Base-by-base conservation (phyloP, 768 basidiomycete species). In the Pleurotus giganteus region DNA sequence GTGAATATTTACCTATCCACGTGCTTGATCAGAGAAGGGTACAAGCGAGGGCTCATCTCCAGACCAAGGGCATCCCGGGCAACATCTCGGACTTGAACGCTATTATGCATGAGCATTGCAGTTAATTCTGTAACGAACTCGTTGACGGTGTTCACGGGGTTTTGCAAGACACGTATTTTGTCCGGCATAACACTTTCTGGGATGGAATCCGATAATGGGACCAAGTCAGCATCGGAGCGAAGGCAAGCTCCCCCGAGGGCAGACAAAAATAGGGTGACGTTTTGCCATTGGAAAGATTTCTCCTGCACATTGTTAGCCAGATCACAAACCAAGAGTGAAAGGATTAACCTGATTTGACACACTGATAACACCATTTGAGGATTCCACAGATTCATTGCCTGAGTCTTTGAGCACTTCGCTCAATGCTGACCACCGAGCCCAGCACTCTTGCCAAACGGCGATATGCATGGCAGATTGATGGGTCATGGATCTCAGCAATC, bases 361-460 rank as follows among this genome's bases (percentile, higher is more conserved):
- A 9, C 7, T 7, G 13, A 29, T 31, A 44, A 47, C 34, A 34
- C 54, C 44, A 56, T 56, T 19, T 31, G 56, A 53, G 37, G 32
- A 4, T 45, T 47, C 29, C 47, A 17, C 17, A 42, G 45, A 53
- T 49, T 75, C 73, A 17, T 64, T 66, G 17, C 71, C 52, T 5
- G 61, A 58, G 13, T 74, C 78, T 58, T 78, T 75, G 42, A 87
- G 71, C 46, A 78, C 71, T 63, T 89, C 88, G 12, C 81, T 81
- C 41, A 92, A 68, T 4, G 74, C 69, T 24, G 77, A 75, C 89
- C 90, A 93, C 45, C 89, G 76, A 73, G 80, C 85, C 66, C 86
- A 92, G 57, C 83, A 86, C 63, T 94, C 91, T 58, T 86, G 77
- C 91, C 91, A 94, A 2, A 90, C 86, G 0, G 87, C 88, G 19